Base-by-base conservation (phyloP, 2,329 filamentous ascomycete species). In the Colletotrichum noveboracense region DNA sequence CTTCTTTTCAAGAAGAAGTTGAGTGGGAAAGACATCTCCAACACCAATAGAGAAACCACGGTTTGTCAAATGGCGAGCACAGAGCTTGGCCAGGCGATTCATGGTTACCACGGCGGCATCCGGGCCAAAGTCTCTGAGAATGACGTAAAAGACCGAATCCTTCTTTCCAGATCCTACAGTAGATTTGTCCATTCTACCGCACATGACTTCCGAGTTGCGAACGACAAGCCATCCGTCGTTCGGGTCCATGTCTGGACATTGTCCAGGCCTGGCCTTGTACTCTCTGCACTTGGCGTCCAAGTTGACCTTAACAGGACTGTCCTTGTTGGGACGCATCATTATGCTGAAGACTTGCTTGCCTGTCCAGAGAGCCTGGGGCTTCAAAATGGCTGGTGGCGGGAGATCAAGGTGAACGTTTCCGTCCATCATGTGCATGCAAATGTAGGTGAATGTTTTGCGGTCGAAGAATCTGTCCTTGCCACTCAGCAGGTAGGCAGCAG, bases 131-230 rank as follows among this genome's bases (percentile, higher is more conserved):
- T 99, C 97, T 88, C 97, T 92, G 79, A 98, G 91, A 82, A 99
- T 96, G 72, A 98, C 94, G 81, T 98, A 99, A 82, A 98, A 99
- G 24, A 99, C 93, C 0, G 96, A 98, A 83, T 98, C 96, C 83
- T 99, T 99, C 88, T 98, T 98, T 80, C 97, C 97, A 7, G 95
- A 93, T 79, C 97, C 97, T n/a, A 99, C 95, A 0, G 96, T 98
- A 2, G 95, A 94, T 86, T 99, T 99, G 87, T 99, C 97, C 96
- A 98, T 98, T 75, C 94, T 91, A 76, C 97, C 97, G 82, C 96
- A 98, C 95, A 99, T 98, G 77, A 98, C 93, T 83, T 98, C 96
- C 0, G 96, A 98, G 82, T 99, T 98, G 73, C 96, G 94, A 77
- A 99, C 94, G 16, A 98, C 95, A 12, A 99, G 88, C 91, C 95